These are phyloP conservation scores for Globisporangium spiculum DNA, from an alignment of 352 stramenopile genomes.

Conservation along the genomic window DNA sequence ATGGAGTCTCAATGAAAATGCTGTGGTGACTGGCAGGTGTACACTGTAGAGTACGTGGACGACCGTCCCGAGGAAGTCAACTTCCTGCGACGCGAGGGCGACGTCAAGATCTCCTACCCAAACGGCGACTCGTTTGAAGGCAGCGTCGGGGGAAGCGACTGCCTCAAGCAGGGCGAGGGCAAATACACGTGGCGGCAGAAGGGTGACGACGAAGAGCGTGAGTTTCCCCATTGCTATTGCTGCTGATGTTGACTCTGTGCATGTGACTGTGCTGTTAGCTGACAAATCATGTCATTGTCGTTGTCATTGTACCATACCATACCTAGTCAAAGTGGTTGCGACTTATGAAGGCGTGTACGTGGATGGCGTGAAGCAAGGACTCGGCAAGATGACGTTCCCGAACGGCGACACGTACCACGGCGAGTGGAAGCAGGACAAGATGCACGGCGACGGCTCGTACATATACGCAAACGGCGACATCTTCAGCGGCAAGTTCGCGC, in stretches of 20 bases:
- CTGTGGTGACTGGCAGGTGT: conserved; percentile 37
- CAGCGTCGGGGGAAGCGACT: conserved; percentile 57
- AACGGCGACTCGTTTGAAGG: conserved; percentile 92
- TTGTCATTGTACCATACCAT: too few species aligned
- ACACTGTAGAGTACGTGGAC: conserved; percentile 83
- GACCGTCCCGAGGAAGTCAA: conserved; percentile 84
- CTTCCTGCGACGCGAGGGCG: conserved; percentile 78
- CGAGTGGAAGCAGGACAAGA: conserved; percentile 82
- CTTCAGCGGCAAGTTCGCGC: conserved; percentile 83
- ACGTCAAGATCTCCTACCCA: conserved; percentile 87
- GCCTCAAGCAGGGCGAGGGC: conserved; percentile 80
- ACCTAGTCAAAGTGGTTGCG: conserved; percentile 58
- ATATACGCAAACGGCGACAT: conserved; percentile 92
- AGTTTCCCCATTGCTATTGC: conserved; percentile 8
- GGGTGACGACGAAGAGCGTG: conserved; percentile 55
- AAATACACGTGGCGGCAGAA: conserved; percentile 88
- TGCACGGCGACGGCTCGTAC: conserved; percentile 89
- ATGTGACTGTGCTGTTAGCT: not conserved
- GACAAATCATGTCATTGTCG: not conserved
- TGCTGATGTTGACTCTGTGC: not conserved
- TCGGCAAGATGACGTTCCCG: conserved; percentile 91
- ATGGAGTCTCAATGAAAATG: not conserved
- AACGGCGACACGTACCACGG: conserved; percentile 90
- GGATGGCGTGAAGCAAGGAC: conserved; percentile 77
- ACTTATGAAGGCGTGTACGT: conserved; percentile 88